These are phyloP conservation scores for Colletotrichum sp. DNA, from an alignment of 2,329 filamentous ascomycete genomes.

Conservation along the genomic window DNA sequence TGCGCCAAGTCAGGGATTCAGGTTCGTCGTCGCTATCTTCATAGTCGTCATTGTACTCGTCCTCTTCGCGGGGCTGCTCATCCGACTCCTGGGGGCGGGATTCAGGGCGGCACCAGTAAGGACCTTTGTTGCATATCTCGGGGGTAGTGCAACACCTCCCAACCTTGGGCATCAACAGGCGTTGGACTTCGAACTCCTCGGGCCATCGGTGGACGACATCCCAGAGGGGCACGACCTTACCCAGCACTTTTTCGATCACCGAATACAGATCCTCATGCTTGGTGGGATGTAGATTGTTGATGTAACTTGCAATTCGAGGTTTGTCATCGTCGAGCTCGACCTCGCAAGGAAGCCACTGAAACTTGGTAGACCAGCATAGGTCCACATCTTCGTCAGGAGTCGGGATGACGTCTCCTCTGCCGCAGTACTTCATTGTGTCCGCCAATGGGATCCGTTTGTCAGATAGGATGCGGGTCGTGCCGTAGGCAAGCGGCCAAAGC, in stretches of 20 bases:
- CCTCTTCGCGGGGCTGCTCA: conserved; percentile 24
- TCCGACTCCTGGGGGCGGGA: conserved; percentile 29
- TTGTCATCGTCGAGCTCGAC: conserved; percentile 42
- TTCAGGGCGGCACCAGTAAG: conserved; percentile 17
- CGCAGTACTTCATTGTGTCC: conserved; percentile 37
- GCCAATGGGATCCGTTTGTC: conserved; percentile 38
- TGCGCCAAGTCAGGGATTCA: background rate
- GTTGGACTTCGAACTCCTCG: conserved; percentile 28
- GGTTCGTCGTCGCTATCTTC: conserved; percentile 18
- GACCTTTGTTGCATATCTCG: conserved; percentile 20
- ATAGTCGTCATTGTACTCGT: conserved; percentile 19
- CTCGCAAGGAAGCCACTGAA: conserved; percentile 57
- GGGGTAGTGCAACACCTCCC: conserved; percentile 21
- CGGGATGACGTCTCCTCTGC: conserved; percentile 35
- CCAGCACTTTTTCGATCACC: conserved; percentile 46
- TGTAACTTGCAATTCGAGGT: conserved; percentile 52
- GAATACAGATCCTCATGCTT: conserved; percentile 42
- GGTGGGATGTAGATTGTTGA: conserved; percentile 58
- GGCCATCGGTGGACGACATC: conserved; percentile 41
- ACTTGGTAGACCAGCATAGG: conserved; percentile 28
- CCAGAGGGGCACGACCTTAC: conserved; percentile 49
- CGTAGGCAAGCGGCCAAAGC: conserved; percentile 65
- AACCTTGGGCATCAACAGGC: conserved; percentile 24
- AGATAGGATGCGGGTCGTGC: conserved; percentile 40
- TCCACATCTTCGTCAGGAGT: background rate